Base-by-base conservation (phyloP, 2,329 filamentous ascomycete genomes). In the Botrytis paeoniae region DNA sequence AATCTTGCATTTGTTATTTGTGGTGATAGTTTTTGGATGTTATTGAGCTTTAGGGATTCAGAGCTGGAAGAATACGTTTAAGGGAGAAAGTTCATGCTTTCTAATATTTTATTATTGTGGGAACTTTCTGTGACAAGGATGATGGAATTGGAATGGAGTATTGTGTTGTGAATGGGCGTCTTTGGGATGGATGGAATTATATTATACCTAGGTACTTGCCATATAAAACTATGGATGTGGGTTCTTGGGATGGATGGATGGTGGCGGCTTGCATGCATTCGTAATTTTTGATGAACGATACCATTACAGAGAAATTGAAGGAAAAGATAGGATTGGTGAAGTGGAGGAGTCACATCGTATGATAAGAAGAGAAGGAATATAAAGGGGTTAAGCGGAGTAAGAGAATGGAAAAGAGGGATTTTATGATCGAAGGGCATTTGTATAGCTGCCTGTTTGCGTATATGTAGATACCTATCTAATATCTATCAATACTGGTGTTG, bases 1-100 rank as follows among this genome's bases (percentile, higher is more conserved):
- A 80, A 51, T 16, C 35, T 54, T 39, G 64, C 7, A 9, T 68
- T 54, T 22, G 9, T 68, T 54, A 39, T 68, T 39, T 54, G 25
- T 39, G 35, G 20, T 57, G 45, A 68, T 57, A 43, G 9, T 68
- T 68, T 54, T 68, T 68, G 64, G 45, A 68, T 54, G n/a, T 29
- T 57, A 29, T 18, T 29, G 51, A 2, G n/a, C 51, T 54, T 54
- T 18, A 16, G 51, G 51, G 7, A 32, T 16, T 32, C 18, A 29
- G 51, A 57, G 51, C 51, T 29, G 51, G 14, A 29, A 57, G 14
- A 18, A 57, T 57, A 57, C 51, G n/a, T 57, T 57, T 18, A 18
- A 54, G n/a, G 51, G 29, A 29, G 51, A 57, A 57, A 18, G 51
- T 9, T 16, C 14, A 29, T 57, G 25, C n/a, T 57, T 57, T 57